Conservation (phyloP, 148 eudicot species). For the Spergularia bocconei region DNA sequence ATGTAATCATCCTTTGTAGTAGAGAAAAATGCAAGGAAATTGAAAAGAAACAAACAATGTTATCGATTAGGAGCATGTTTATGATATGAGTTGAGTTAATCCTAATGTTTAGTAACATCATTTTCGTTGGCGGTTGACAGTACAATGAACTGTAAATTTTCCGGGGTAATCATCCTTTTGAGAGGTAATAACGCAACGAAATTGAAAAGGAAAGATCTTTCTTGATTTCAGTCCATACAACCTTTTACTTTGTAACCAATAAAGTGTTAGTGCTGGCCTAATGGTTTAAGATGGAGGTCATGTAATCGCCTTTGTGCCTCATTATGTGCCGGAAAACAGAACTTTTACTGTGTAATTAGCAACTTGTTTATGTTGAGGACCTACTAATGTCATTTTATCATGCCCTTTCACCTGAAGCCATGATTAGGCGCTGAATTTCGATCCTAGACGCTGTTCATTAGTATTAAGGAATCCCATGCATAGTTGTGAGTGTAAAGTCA, state of each 20-base stretch:
- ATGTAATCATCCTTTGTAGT: slow-evolving; percentile 30
- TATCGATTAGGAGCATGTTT: not conserved
- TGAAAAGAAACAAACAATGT: slow-evolving; percentile 5
- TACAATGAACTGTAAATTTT: slow-evolving; percentile 9
- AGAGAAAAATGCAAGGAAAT: slow-evolving; percentile 31
- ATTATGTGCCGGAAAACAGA: not conserved
- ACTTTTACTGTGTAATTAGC: slow-evolving; percentile 16
- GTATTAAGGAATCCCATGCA: slow-evolving; percentile 59
- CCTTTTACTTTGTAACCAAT: slow-evolving; percentile 6
- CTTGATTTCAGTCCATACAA: slow-evolving; percentile 25
- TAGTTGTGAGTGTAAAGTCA: slow-evolving; percentile 31
- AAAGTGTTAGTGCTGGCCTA: not conserved
- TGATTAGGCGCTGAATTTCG: slow-evolving; percentile 39
- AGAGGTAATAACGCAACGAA: not conserved
- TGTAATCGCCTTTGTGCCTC: not conserved
- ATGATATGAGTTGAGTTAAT: no score
- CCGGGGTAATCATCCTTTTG: slow-evolving; percentile 25
- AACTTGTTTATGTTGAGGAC: not conserved
- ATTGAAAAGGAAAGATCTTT: slow-evolving; percentile 24
- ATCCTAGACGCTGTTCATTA: slow-evolving; percentile 27
- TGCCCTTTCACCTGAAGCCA: slow-evolving; percentile 26
- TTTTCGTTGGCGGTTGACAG: slow-evolving; percentile 11
- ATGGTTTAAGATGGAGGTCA: not conserved
- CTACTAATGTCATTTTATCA: slow-evolving; percentile 20
- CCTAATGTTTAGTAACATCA: slow-evolving; percentile 8